Percentiles rank a stretch among this genome's conserved stretches.
Conservation (phyloP, 345 rosid genomes). For the Carallia brachiata region DNA sequence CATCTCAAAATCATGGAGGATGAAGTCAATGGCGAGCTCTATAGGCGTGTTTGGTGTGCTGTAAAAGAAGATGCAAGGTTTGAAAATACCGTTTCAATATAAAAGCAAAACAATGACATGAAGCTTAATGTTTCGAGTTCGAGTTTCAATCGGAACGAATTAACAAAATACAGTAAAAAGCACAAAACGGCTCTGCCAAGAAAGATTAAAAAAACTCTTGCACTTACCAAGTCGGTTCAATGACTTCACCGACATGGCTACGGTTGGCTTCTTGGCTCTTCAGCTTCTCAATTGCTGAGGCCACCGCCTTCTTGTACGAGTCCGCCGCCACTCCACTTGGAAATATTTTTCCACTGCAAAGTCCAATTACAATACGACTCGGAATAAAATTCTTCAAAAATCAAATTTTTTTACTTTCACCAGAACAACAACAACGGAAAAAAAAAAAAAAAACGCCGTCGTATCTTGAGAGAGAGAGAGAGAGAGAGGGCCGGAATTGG, state of each 20-base stretch:
- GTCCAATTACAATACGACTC: neutral
- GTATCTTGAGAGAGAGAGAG: too few species aligned
- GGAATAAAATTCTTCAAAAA: neutral
- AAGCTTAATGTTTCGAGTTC: too few species aligned
- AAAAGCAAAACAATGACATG: too few species aligned
- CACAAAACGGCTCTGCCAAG: neutral
- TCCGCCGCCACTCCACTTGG: slow-evolving; percentile 87
- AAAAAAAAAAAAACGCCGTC: too few species aligned
- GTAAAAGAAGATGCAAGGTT: neutral
- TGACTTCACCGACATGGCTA: slow-evolving; percentile 29
- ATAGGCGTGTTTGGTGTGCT: too few species aligned
- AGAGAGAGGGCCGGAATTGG: neutral
- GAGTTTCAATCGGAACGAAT: too few species aligned
- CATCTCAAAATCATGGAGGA: slow-evolving; percentile 98
- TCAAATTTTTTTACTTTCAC: too few species aligned
- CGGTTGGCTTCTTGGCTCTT: slow-evolving; percentile 45
- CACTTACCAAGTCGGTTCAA: slow-evolving; percentile 52
- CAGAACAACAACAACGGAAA: too few species aligned
- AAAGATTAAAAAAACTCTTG: neutral
- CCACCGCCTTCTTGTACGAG: slow-evolving; percentile 84
- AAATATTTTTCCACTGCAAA: slow-evolving; percentile 69
- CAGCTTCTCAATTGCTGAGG: slow-evolving; percentile 62
- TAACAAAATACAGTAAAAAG: too few species aligned
- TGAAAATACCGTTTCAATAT: too few species aligned
- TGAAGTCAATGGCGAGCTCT: slow-evolving; percentile 97